Evolutionary conservation across 179 eudicot genomes (phyloP).

Genomic region (Amaranthus tricolor): DNA sequence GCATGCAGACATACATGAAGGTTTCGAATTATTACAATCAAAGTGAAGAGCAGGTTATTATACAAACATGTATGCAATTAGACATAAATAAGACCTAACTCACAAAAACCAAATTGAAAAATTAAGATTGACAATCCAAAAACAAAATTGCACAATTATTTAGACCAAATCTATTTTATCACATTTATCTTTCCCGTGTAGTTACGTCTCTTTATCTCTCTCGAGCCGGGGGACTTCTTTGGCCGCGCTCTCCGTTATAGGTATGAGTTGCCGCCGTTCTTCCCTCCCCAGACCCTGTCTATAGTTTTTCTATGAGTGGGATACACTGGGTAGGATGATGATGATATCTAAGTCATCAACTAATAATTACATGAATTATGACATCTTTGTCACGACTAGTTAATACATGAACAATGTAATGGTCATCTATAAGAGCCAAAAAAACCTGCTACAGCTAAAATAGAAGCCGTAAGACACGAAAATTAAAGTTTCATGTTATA

Average conservation of each 20-base stretch:
- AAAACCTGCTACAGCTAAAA: background rate
- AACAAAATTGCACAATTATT: background rate
- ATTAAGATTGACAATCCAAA: background rate
- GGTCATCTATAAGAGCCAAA: background rate
- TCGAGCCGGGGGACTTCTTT: too few relatives aligned
- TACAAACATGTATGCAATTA: background rate
- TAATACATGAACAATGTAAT: background rate
- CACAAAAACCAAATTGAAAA: background rate
- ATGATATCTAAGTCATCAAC: too few relatives aligned
- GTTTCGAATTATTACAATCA: background rate
- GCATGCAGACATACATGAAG: background rate
- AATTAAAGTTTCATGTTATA: background rate
- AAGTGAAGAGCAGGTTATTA: background rate
- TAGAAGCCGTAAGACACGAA: background rate
- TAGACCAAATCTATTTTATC: background rate
- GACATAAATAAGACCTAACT: background rate
- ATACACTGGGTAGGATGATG: too few relatives aligned
- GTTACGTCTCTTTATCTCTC: too few relatives aligned
- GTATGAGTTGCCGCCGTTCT: too few relatives aligned
- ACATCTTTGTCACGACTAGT: too few relatives aligned
- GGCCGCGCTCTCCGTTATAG: too few relatives aligned
- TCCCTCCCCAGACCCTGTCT: too few relatives aligned
- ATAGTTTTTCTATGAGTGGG: too few relatives aligned
- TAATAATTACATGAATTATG: too few relatives aligned
- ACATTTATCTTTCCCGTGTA: too few relatives aligned